A percentile compares a stretch with the other conserved stretches of the same genome.
Conservation (phyloP, 208 protist genomes). For the Acanthamoeba triangularis region DNA sequence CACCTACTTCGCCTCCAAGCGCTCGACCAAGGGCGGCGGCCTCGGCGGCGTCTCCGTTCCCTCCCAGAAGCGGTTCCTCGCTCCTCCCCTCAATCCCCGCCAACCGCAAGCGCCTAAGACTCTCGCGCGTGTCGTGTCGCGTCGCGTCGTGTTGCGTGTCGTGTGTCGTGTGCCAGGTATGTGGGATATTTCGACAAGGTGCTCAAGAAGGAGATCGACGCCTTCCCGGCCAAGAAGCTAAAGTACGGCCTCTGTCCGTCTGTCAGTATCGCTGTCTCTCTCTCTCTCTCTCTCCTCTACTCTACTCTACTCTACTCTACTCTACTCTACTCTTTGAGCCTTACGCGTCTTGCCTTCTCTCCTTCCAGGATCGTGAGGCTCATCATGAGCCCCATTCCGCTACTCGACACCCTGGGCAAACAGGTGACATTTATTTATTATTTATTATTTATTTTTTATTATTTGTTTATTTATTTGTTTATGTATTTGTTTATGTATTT, state of each 20-base stretch:
- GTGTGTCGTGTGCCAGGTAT: background rate
- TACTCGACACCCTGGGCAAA: constrained; percentile 22
- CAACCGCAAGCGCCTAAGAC: background rate
- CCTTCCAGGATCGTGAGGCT: background rate
- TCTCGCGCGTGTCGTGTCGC: background rate
- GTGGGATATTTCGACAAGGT: constrained; percentile 33
- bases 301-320: too few relatives aligned
- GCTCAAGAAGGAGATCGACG: constrained; percentile 26
- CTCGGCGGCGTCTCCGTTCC: constrained; percentile 40
- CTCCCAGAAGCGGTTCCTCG: background rate
- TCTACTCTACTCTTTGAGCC: too few relatives aligned
- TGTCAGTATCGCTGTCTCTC: too few relatives aligned
- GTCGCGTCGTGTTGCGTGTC: background rate
- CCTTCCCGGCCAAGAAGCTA: constrained; percentile 51
- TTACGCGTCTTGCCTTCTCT: background rate
- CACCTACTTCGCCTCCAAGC: constrained; percentile 32
- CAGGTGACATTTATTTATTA: background rate
- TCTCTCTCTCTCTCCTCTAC: too few relatives aligned
- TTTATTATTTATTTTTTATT: too few relatives aligned
- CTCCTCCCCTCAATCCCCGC: background rate
- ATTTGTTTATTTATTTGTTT: background rate
- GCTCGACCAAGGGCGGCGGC: constrained; percentile 44
- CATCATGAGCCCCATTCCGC: constrained; percentile 21
- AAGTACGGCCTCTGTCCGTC: constrained; percentile 25
- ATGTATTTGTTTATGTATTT: background rate